Evolutionary conservation across 768 basidiomycete genomes (phyloP), one percentile per base, ranked within the genome.

Genomic region (Mycena rebaudengoi): DNA sequence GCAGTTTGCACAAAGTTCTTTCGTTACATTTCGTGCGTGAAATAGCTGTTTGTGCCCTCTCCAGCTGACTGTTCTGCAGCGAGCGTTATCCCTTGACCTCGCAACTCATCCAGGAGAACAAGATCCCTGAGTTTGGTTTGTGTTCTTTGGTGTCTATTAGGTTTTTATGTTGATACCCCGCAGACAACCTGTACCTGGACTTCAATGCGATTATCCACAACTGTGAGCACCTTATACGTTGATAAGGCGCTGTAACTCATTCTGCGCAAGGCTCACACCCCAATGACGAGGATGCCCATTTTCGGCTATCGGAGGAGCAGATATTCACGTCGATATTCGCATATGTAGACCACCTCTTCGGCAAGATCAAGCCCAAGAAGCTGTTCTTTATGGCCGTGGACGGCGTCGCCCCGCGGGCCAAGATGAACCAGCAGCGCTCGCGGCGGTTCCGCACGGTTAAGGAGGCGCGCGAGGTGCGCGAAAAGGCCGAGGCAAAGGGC

Each of bases 311-410:
- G 13, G 98, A 99, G 78, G 94, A 97, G 76, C 94, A 97, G 76
- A 99, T 99, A 80, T 96, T 96, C 77, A 94, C 98, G 1, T 91
- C 95, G 32, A 96, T 99, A 71, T 99, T 99, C 73, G 83, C 94
- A 55, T 99, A 99, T 80, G 95, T 99, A 62, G 96, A 98, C 80
- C 92, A 95, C 72, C 84, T 99, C 7, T 99, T 99, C 78, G 87
- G 90, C 29, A 98, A 96, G 81, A 98, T 99, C 65, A 98, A 96
- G 75, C 98, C 98, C 0, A 91, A 94, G 83, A 98, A 98, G 74
- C 81, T 98, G 13, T 98, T 99, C 77, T 99, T 98, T 78, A 97
- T 99, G 92, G 98, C 97, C 25, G 91, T 99, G 45, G 98, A 99
- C 74, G 97, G 97, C 48, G 96, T 98, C 14, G 97, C 97, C 0